phyloP scores from a whole-genome alignment of 805 yeast genomes.

The Candida anglica region DNA sequence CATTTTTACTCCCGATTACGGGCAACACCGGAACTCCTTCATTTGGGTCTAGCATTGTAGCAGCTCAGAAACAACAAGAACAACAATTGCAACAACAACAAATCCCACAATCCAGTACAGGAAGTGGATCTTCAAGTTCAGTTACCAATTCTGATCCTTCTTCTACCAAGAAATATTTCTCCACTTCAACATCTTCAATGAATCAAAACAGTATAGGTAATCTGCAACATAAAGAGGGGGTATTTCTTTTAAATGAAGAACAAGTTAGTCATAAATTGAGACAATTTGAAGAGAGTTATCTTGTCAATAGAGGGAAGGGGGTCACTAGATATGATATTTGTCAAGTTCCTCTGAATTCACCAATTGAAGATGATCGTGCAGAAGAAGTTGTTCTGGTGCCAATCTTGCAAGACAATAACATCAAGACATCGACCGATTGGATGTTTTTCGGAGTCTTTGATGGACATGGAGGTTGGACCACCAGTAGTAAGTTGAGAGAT shows the following conservation, averaged over 20 bases:
- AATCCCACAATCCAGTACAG: conserved; percentile 3
- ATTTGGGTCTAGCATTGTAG: conserved; percentile 4
- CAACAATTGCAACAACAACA: too few relatives aligned
- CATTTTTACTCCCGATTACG: neutral
- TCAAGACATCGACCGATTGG: conserved; percentile 62
- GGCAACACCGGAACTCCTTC: neutral
- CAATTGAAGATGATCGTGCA: conserved; percentile 90
- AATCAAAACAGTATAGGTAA: conserved; percentile 35
- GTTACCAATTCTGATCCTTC: neutral
- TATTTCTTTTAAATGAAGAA: conserved; percentile 56
- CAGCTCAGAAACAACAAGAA: conserved; percentile 9
- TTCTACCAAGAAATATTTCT: conserved; percentile 16
- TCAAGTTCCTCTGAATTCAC: conserved; percentile 87
- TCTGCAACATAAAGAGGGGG: conserved; percentile 50
- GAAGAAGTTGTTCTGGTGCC: conserved; percentile 78
- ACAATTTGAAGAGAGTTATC: conserved; percentile 73
- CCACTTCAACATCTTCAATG: conserved; percentile 45
- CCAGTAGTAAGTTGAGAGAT: conserved; percentile 81
- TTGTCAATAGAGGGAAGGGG: conserved; percentile 81
- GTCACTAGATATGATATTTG: conserved; percentile 84
- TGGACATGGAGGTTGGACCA: conserved; percentile 97
- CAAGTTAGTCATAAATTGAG: conserved; percentile 70
- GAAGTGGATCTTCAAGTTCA: neutral
- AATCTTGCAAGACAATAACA: conserved; percentile 55
- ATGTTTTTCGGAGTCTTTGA: conserved; percentile 95